Evolutionary conservation across 1,139 yeast genomes (phyloP), one percentile per base, ranked within the genome.

Genomic region (Pichia sp.): DNA sequence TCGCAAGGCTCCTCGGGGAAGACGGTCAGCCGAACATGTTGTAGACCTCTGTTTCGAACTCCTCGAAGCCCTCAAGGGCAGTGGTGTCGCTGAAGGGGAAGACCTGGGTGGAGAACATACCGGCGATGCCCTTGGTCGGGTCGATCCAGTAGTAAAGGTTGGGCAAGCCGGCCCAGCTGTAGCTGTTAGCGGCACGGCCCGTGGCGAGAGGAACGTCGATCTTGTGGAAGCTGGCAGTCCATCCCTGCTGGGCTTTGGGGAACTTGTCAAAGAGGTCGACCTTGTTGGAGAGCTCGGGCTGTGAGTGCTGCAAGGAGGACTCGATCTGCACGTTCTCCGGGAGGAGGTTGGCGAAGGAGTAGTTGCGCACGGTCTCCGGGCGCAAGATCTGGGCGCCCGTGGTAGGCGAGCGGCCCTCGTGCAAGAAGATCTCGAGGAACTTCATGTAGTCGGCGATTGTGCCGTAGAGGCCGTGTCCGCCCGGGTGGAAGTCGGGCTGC

Each of bases 391-490:
- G 42, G 9, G 3, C 26, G 12, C 49, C 46, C 13, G 54, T 52
- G 12, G 12, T 8, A 12, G 52, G 54, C 12, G 46, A 41, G 22
- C 42, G 47, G 42, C 55, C 55, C 7, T 52, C 47, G 30, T 52
- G 51, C 30, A 52, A 21, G 16, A 50, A 52, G 2, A 52, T 52
- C 45, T 52, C 51, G 9, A 52, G 39, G 25, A 52, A 52, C 25
- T 52, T 52, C 39, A 50, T 44, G 25, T 22, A 52, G 22, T 52
- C 55, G 3, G 37, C 10, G 18, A 50, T 22, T 6, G 36, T 47
- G 45, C 55, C 55, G 36, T 44, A 52, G 3, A 41, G 39, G 3
- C 55, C 55, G 25, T 52, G 55, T 13, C 55, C 55, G 25, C 55
- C 55, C 13, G 55, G 43, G 44, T 52, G 44, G 22, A 52, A 52